phyloP scores from a whole-genome alignment of 768 basidiomycete genomes.

The Suillus occidentalis region DNA sequence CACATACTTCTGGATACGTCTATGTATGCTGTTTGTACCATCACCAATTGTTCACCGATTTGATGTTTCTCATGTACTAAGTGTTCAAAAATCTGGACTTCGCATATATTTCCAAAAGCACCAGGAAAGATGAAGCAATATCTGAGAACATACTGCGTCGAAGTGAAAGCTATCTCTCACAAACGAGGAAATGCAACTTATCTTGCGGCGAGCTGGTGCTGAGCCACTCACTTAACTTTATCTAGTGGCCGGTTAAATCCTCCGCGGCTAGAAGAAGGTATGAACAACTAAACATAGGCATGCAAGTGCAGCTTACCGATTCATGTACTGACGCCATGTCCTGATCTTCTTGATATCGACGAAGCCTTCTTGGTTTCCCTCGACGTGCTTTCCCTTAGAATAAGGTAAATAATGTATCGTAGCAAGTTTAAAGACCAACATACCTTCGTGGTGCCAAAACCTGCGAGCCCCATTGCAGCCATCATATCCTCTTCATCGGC shows the following conservation, averaged over 20 bases:
- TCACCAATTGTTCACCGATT: conserved; percentile 24
- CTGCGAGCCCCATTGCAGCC: conserved; percentile 84
- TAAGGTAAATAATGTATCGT: conserved; percentile 7
- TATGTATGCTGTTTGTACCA: conserved; percentile 28
- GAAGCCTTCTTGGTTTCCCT: conserved; percentile 77
- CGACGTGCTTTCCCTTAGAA: conserved; percentile 71
- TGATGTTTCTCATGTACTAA: conserved; percentile 17
- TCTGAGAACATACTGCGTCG: neutral
- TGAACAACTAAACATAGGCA: conserved; percentile 13
- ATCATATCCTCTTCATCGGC: conserved; percentile 83
- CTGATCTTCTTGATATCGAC: conserved; percentile 75
- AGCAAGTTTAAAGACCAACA: conserved; percentile 7
- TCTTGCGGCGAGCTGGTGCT: conserved; percentile 11
- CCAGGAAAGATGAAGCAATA: neutral
- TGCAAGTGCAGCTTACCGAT: conserved; percentile 52
- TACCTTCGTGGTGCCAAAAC: conserved; percentile 92
- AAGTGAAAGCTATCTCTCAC: conserved; percentile 3
- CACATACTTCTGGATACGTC: conserved; percentile 15
- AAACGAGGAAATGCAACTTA: conserved; percentile 14
- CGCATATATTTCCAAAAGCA: neutral
- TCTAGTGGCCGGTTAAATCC: conserved; percentile 92
- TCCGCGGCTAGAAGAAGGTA: conserved; percentile 55
- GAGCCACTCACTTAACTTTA: conserved; percentile 75
- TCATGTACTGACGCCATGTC: conserved; percentile 99
- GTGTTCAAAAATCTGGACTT: neutral